Percentiles rank a stretch among this genome's conserved stretches.
phyloP scores from a whole-genome alignment of 768 basidiomycete species.

The Termitomyces sp. region DNA sequence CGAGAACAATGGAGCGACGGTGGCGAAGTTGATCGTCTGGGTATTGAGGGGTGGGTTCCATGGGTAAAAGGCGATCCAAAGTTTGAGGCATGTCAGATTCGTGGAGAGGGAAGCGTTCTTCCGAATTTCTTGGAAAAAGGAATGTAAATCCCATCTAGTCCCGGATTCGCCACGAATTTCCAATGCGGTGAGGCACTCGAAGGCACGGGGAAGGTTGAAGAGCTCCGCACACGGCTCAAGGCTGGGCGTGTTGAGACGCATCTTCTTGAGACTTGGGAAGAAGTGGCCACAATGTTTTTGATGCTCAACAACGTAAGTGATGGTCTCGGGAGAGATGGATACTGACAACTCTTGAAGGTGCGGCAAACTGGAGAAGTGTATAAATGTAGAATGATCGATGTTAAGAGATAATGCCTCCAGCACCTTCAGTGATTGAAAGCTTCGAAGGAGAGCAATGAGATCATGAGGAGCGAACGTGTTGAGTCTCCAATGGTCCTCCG shows the following conservation, averaged over 20 bases:
- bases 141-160: not conserved
- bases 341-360: slow-evolving; percentile 1
- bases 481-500: slow-evolving; percentile 9
- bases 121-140: slow-evolving; percentile 2
- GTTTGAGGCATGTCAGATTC: slow-evolving; percentile 5
- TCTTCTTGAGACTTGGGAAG: slow-evolving; percentile 4
- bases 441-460: slow-evolving; percentile 2
- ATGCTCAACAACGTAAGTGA: not conserved
- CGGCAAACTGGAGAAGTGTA: slow-evolving; percentile 4
- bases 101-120: not conserved
- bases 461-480: slow-evolving; percentile 7
- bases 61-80: slow-evolving; percentile 4
- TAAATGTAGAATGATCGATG: slow-evolving; percentile 2
- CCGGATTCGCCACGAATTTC: slow-evolving; percentile 1
- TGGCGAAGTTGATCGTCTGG: not conserved
- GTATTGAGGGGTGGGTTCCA: slow-evolving; percentile 1
- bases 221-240: slow-evolving; percentile 3
- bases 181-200: not conserved
- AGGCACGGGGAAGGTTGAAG: slow-evolving; percentile 6
- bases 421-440: slow-evolving; percentile 3
- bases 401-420: slow-evolving; percentile 8
- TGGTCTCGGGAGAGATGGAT: slow-evolving; percentile 1
- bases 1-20: slow-evolving; percentile 4
- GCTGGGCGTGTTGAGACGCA: slow-evolving; percentile 5
- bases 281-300: not conserved